Percentiles rank a stretch among this genome's conserved stretches.
These are phyloP conservation scores for Solanum pinnatisectum DNA, from an alignment of 257 asterid species.

Conservation along the genomic window DNA sequence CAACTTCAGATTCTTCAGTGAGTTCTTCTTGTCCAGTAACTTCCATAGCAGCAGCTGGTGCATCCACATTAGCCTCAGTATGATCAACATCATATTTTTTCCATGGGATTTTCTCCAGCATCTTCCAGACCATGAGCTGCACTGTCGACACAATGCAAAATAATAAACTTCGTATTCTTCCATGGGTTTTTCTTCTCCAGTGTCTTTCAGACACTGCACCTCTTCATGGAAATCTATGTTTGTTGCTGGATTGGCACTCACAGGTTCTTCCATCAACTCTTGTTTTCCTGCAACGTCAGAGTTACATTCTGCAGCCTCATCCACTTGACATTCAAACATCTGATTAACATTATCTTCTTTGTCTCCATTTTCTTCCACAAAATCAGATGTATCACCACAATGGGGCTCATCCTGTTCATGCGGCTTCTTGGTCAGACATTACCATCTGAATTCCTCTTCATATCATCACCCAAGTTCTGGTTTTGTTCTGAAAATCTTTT, in stretches of 20 bases:
- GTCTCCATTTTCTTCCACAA: neutral
- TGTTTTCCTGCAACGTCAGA: neutral
- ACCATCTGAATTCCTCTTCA: neutral
- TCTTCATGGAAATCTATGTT: neutral
- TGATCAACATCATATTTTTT: neutral
- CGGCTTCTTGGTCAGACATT: neutral
- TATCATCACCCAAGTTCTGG: neutral
- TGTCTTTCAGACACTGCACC: neutral
- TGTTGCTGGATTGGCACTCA: neutral
- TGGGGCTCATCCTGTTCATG: neutral
- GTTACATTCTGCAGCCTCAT: neutral
- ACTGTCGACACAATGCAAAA: neutral
- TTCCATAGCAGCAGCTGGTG: neutral
- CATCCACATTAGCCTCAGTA: neutral
- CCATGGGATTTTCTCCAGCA: neutral
- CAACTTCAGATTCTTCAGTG: neutral
- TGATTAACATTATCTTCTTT: neutral
- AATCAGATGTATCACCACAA: neutral
- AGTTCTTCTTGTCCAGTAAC: neutral
- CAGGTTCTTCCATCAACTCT: neutral
- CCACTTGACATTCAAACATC: neutral
- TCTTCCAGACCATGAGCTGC: neutral
- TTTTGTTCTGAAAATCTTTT: neutral
- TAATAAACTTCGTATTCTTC: neutral
- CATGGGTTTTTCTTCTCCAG: neutral